Conservation (phyloP, 2,329 filamentous ascomycete species). For the Trichoderma semiorbis region DNA sequence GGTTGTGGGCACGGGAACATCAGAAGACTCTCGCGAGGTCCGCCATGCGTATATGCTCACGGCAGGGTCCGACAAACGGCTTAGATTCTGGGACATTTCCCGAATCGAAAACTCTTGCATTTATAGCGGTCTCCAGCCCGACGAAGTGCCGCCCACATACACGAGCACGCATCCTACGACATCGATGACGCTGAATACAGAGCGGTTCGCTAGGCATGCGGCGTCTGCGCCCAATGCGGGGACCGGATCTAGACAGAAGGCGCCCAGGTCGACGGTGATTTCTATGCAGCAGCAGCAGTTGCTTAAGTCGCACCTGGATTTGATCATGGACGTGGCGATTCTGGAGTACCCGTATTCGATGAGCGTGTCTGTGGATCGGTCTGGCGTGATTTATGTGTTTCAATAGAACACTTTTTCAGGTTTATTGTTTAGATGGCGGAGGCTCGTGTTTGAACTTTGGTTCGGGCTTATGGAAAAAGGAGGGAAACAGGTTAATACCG, state of each 20-base stretch:
- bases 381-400: slow-evolving; percentile 85
- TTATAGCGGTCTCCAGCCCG: slow-evolving; percentile 71
- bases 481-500: neutral
- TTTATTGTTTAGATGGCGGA: neutral
- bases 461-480: neutral
- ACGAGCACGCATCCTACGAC: slow-evolving; percentile 59
- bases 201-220: slow-evolving; percentile 49
- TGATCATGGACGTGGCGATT: slow-evolving; percentile 82
- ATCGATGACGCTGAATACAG: slow-evolving; percentile 63
- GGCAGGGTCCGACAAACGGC: slow-evolving; percentile 82
- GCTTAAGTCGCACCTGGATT: slow-evolving; percentile 81
- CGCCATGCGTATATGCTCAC: slow-evolving; percentile 82
- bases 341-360: slow-evolving; percentile 88
- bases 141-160: slow-evolving; percentile 73
- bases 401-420: slow-evolving; percentile 33
- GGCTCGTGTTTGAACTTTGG: neutral
- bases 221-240: slow-evolving; percentile 31
- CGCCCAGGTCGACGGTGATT: slow-evolving; percentile 75
- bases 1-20: slow-evolving; percentile 68
- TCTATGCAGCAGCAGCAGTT: slow-evolving; percentile 84
- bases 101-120: slow-evolving; percentile 74
- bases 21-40: slow-evolving; percentile 65
- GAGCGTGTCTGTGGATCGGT: slow-evolving; percentile 85
- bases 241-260: slow-evolving; percentile 29
- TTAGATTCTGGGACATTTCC: slow-evolving; percentile 89